Percentiles rank a stretch among this genome's conserved stretches.
phyloP scores from a whole-genome alignment of 768 basidiomycete species.

The Xanthoconium stramineum region DNA sequence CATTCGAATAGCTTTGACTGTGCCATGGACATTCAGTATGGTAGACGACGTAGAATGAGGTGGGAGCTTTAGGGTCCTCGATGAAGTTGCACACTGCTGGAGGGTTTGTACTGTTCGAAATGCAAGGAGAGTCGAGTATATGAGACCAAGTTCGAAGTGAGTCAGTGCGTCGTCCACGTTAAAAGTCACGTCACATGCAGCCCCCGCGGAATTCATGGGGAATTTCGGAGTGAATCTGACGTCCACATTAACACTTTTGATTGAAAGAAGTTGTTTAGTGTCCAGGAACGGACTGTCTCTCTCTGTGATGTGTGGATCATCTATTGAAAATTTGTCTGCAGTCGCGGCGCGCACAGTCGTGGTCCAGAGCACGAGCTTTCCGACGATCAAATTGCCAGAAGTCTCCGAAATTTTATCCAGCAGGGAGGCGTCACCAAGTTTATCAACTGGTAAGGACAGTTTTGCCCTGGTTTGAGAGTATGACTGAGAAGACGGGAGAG shows the following conservation, averaged over 20 bases:
- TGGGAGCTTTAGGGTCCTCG: conserved; percentile 16
- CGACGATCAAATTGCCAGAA: conserved; percentile 37
- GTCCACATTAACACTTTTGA: conserved; percentile 35
- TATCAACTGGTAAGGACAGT: conserved; percentile 54
- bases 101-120: conserved; percentile 48
- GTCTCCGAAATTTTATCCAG: conserved; percentile 36
- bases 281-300: conserved; percentile 45
- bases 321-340: conserved; percentile 63
- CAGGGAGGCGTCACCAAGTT: conserved; percentile 42
- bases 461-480: conserved; percentile 48
- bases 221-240: conserved; percentile 18
- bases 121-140: conserved; percentile 70
- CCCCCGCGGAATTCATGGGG: conserved; percentile 4
- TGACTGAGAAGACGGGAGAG: conserved; percentile 22
- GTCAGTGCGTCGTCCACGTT: conserved; percentile 51
- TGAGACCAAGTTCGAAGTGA: conserved; percentile 58
- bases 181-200: conserved; percentile 42
- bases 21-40: conserved; percentile 28
- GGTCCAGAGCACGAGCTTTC: conserved; percentile 45
- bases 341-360: conserved; percentile 58
- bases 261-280: conserved; percentile 41
- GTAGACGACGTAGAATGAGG: conserved; percentile 16
- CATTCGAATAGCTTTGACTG: conserved; percentile 47
- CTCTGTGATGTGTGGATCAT: conserved; percentile 59
- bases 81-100: conserved; percentile 15